A percentile compares a stretch with the other conserved stretches of the same genome.
phyloP scores from a whole-genome alignment of 2,329 filamentous ascomycete species.

The Phaeoacremonium minimum region DNA sequence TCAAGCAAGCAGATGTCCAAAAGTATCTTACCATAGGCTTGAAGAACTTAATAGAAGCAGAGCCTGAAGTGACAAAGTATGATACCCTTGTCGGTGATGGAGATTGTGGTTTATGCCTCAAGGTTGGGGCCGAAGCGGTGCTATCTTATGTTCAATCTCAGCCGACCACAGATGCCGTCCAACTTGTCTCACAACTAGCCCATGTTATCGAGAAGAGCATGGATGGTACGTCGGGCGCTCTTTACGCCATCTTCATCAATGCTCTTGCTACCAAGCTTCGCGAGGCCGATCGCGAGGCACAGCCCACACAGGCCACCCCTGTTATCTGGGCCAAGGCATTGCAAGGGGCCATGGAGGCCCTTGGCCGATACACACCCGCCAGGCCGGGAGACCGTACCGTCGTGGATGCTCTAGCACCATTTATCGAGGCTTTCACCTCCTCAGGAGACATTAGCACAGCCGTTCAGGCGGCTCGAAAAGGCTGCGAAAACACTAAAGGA shows the following conservation, averaged over 20 bases:
- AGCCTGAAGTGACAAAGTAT: conserved; percentile 62
- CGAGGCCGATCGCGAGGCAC: neutral
- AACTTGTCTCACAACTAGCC: conserved; percentile 57
- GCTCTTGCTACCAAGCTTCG: conserved; percentile 49
- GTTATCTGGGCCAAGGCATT: conserved; percentile 60
- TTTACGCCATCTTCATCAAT: conserved; percentile 74
- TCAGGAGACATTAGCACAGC: conserved; percentile 68
- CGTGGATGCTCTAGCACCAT: conserved; percentile 83
- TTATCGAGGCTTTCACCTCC: conserved; percentile 65
- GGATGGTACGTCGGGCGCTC: conserved; percentile 73
- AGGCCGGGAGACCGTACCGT: conserved; percentile 83
- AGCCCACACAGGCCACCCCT: conserved; percentile 22
- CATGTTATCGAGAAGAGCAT: conserved; percentile 64
- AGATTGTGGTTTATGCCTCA: conserved; percentile 66
- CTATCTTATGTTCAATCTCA: conserved; percentile 31
- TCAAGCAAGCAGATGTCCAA: conserved; percentile 35
- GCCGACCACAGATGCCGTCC: conserved; percentile 47
- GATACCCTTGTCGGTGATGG: conserved; percentile 71
- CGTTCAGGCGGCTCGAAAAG: conserved; percentile 68
- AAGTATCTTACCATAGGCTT: conserved; percentile 45
- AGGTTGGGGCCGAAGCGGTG: conserved; percentile 61
- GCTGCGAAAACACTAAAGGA: conserved; percentile 78
- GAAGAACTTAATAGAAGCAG: conserved; percentile 55
- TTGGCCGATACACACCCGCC: conserved; percentile 83
- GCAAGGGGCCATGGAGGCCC: conserved; percentile 61